Conservation (phyloP, 495 filamentous ascomycete species). For the Hypoxylon lienhwacheense region DNA sequence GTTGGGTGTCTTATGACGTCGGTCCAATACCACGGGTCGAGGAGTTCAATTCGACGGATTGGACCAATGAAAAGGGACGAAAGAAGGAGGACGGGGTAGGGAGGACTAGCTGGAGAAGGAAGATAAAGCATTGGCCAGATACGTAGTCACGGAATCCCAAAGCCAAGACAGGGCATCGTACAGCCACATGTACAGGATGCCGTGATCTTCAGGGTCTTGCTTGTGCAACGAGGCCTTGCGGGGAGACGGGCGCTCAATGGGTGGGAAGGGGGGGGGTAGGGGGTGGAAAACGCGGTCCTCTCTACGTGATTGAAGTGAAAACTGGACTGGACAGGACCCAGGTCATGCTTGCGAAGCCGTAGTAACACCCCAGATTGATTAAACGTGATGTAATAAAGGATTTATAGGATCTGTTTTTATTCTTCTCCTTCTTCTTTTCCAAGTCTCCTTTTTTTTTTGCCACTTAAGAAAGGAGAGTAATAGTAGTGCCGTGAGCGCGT, state of each 20-base stretch:
- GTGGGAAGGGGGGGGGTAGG: no score
- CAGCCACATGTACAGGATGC: slow-evolving; percentile 34
- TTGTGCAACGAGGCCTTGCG: slow-evolving; percentile 31
- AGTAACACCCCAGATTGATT: slow-evolving; percentile 25
- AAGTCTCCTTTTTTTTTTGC: no score
- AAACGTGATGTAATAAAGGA: slow-evolving; percentile 31
- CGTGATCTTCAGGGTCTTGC: slow-evolving; percentile 36
- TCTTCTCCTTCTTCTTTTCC: no score
- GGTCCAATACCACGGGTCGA: slow-evolving; percentile 26
- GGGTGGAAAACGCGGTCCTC: slow-evolving; percentile 18
- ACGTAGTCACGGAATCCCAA: slow-evolving; percentile 17
- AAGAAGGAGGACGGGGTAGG: slow-evolving; percentile 4
- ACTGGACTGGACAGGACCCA: slow-evolving; percentile 15
- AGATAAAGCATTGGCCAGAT: slow-evolving; percentile 31
- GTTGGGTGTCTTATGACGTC: slow-evolving; percentile 31
- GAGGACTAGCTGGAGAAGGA: slow-evolving; percentile 11
- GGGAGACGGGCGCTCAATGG: slow-evolving; percentile 31
- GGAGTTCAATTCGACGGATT: slow-evolving; percentile 17
- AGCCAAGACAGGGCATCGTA: slow-evolving; percentile 34
- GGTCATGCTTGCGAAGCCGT: slow-evolving; percentile 18
- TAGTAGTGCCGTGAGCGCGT: slow-evolving; percentile 19
- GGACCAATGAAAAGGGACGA: slow-evolving; percentile 12
- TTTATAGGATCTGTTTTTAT: slow-evolving; percentile 25
- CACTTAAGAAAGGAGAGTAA: slow-evolving; percentile 21
- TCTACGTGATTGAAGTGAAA: slow-evolving; percentile 25